Base-by-base conservation (phyloP, 164 flowering plant species). In the Pachysandra terminalis region DNA sequence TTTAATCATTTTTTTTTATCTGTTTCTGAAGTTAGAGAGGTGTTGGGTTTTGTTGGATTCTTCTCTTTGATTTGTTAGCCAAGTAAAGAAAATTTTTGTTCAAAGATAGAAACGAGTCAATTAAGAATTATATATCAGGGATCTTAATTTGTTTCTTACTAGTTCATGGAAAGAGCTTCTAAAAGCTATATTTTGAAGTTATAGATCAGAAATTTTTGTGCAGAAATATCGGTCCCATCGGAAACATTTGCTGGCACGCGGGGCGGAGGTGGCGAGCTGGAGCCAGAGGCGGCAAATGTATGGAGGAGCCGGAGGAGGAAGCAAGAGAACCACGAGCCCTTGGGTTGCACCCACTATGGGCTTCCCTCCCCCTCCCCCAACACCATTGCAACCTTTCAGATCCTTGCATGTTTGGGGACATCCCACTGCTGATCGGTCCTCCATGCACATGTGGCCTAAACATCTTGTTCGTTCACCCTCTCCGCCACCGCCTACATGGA, bases 351-450 rank as follows among this genome's bases (percentile, higher is more conserved):
- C 96, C 25, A 85, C 87, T 45, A 83, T 90, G 70, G 94, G 91
- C 0, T 90, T 88, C 64, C 95, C 96, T 68, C 90, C 90, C 15
- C 75, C 75, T 2, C n/a, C n/a, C n/a, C n/a, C n/a, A n/a, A 27
- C 85, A 15, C 81, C 87, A 17, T 28, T 75, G 72, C 81, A 74
- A 60, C 82, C 75, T 64, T 80, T 80, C 59, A 80, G 93, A 64
- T 96, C 96, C 14, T 76, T 95, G 41, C 98, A 95, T 51, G 98
- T 91, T 5, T 91, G 98, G 98, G 98, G 98, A 19, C 98, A 95
- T 73, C 97, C 97, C 16, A 66, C 90, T 22, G 73, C 78, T 9
- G 88, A 91, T 56, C 90, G 78, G 60, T 83, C 90, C n/a, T 26
- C 78, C 22, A 67, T 82, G 74, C 91, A 79, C 66, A 70, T 87